Conservation (phyloP, 305 asterid species). For the Solanum hybrid region DNA sequence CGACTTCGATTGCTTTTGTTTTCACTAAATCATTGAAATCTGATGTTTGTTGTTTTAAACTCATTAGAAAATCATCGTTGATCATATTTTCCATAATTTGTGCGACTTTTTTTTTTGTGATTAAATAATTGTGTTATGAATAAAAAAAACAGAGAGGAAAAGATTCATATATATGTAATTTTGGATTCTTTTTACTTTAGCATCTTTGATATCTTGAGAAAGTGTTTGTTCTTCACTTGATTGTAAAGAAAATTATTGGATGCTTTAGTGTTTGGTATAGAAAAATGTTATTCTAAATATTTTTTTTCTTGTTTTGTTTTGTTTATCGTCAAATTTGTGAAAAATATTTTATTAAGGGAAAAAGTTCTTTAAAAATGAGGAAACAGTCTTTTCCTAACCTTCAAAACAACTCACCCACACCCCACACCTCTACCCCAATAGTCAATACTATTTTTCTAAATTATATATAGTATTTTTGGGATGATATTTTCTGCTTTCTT, state of each 20-base stretch:
- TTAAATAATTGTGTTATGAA: neutral
- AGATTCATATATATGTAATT: neutral
- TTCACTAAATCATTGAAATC: neutral
- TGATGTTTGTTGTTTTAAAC: neutral
- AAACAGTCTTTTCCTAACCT: neutral
- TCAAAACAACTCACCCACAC: neutral
- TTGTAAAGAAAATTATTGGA: neutral
- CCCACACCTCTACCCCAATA: neutral
- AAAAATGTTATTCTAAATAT: neutral
- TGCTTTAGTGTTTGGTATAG: neutral
- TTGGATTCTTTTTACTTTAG: neutral
- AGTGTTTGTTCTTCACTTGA: constrained; percentile 1
- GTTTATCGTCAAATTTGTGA: neutral
- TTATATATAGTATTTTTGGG: neutral
- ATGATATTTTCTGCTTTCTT: neutral
- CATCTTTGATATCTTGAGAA: neutral
- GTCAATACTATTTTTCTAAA: neutral
- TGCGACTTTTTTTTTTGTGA: neutral
- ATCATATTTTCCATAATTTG: neutral
- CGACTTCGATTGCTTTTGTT: neutral
- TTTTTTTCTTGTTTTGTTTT: neutral
- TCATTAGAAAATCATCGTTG: neutral
- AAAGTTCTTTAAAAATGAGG: neutral
- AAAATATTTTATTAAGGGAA: accelerated
- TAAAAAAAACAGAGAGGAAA: neutral